Evolutionary conservation across 768 basidiomycete species (phyloP).

Genomic region (Hypholoma fasciculare): DNA sequence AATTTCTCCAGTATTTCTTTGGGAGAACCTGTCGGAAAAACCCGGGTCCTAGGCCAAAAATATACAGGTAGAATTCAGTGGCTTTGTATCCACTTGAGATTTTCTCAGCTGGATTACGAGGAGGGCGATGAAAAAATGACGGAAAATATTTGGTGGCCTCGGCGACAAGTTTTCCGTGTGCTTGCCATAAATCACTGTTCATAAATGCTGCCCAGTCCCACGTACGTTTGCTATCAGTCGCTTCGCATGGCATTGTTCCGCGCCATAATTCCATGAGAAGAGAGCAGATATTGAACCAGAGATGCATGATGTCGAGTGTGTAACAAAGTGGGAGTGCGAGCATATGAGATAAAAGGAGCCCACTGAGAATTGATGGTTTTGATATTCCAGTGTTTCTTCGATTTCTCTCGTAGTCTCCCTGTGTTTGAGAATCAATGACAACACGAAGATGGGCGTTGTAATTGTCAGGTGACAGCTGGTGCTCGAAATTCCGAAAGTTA

Average conservation of each 20-base stretch:
- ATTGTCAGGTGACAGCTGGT: background rate
- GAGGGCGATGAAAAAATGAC: conserved; percentile 23
- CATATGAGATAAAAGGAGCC: conserved; percentile 16
- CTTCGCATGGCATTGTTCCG: conserved; percentile 21
- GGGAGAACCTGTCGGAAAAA: conserved; percentile 30
- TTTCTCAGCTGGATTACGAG: conserved; percentile 28
- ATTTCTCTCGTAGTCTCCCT: conserved; percentile 18
- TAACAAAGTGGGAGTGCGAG: conserved; percentile 26
- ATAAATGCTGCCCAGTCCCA: conserved; percentile 34
- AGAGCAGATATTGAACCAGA: conserved; percentile 27
- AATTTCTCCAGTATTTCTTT: conserved; percentile 25
- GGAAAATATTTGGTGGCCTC: conserved; percentile 20
- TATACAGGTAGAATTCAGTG: conserved; percentile 29
- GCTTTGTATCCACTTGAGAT: conserved; percentile 40
- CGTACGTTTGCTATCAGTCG: conserved; percentile 11
- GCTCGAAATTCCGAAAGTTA: background rate
- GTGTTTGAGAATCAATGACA: conserved; percentile 14
- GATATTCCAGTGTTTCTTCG: conserved; percentile 31
- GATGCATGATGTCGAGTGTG: conserved; percentile 32
- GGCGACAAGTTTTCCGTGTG: conserved; percentile 16
- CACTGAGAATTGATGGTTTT: conserved; percentile 29
- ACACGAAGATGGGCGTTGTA: background rate
- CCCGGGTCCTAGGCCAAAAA: conserved; percentile 34
- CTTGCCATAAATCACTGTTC: conserved; percentile 28
- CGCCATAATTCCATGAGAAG: conserved; percentile 36